A percentile compares a stretch with the other conserved stretches of the same genome.
phyloP scores from a whole-genome alignment of 805 yeast genomes.

The Saccharomycopsis fermentans region DNA sequence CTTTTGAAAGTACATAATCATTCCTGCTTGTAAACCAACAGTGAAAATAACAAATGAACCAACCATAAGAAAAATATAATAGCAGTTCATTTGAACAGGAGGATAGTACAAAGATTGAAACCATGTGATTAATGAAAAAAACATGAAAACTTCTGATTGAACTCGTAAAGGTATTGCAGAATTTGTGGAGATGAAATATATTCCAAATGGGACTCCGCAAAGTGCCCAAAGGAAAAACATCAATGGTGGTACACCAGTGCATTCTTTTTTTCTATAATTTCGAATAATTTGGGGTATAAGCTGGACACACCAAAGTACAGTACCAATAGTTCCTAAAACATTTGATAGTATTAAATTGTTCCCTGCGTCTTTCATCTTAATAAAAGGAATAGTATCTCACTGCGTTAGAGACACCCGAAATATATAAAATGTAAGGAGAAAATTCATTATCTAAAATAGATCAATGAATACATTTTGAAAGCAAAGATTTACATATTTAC shows the following conservation, averaged over 20 bases:
- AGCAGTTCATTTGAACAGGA: constrained; percentile 42
- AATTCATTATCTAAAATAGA: too few species aligned
- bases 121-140: constrained; percentile 59
- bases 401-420: too few species aligned
- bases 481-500: too few species aligned
- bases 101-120: constrained; percentile 65
- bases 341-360: too few species aligned
- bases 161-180: constrained; percentile 70
- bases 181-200: constrained; percentile 65
- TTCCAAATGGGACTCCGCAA: constrained; percentile 77
- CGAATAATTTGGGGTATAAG: constrained; percentile 73
- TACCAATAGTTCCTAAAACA: constrained; percentile 79
- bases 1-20: constrained; percentile 55
- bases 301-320: constrained; percentile 89
- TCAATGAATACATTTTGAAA: too few species aligned
- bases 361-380: too few species aligned
- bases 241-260: constrained; percentile 78
- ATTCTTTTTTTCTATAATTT: constrained; percentile 66
- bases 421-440: too few species aligned
- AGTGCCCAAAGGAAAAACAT: constrained; percentile 79
- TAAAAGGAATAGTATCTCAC: too few species aligned
- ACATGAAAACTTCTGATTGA: constrained; percentile 79
- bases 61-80: constrained; percentile 29
- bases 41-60: constrained; percentile 33
- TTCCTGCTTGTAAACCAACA: constrained; percentile 58